phyloP scores from a whole-genome alignment of 805 yeast genomes.

The Kodamaea restingae region DNA sequence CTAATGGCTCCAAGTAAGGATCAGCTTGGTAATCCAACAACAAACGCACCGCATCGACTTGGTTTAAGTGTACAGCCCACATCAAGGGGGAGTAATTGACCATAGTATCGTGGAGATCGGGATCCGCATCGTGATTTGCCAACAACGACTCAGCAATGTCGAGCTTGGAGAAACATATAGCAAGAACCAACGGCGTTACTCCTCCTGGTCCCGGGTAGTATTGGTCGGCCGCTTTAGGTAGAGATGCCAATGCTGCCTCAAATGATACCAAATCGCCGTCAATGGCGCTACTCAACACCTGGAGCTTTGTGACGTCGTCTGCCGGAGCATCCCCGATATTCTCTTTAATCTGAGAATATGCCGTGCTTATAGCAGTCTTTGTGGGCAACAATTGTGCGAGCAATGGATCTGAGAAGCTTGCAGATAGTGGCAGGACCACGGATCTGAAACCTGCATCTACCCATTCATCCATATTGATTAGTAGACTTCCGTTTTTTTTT shows the following conservation, averaged over 20 bases:
- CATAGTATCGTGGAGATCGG: slow-evolving; percentile 48
- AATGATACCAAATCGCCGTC: slow-evolving; percentile 37
- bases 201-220: slow-evolving; percentile 26
- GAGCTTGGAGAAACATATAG: slow-evolving; percentile 50
- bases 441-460: slow-evolving; percentile 9
- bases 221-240: slow-evolving; percentile 20
- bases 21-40: slow-evolving; percentile 65
- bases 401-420: slow-evolving; percentile 25
- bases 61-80: slow-evolving; percentile 78
- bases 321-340: not conserved
- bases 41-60: slow-evolving; percentile 49
- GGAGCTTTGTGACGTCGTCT: slow-evolving; percentile 13
- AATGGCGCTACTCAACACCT: slow-evolving; percentile 30
- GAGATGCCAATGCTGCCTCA: slow-evolving; percentile 21
- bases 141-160: slow-evolving; percentile 47
- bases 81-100: slow-evolving; percentile 62
- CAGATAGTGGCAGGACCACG: slow-evolving; percentile 7
- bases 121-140: slow-evolving; percentile 40
- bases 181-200: slow-evolving; percentile 40
- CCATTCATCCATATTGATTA: slow-evolving; percentile 23
- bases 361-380: slow-evolving; percentile 13
- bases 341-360: slow-evolving; percentile 1
- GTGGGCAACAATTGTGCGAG: slow-evolving; percentile 23
- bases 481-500: not conserved
- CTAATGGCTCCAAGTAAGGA: slow-evolving; percentile 38